These are phyloP conservation scores for Mrakia frigida DNA, from an alignment of 768 basidiomycete species.

Conservation along the genomic window DNA sequence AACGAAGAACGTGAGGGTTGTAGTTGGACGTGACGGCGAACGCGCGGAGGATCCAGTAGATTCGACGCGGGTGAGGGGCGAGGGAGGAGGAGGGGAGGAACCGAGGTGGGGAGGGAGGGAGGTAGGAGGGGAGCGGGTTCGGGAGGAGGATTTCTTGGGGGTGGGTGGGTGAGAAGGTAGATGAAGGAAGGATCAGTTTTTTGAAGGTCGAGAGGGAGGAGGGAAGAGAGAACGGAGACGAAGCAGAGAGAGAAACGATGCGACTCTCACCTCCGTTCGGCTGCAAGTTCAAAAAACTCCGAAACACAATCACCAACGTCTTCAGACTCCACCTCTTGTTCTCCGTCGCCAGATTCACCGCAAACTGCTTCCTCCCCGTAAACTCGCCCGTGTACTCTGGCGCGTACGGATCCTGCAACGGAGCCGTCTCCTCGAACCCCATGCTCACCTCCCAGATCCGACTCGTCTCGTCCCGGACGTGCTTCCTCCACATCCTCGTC, in stretches of 20 bases:
- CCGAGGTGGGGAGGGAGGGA: conserved; percentile 15
- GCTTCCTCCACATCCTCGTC: neutral
- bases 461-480: neutral
- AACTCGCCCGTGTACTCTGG: conserved; percentile 14
- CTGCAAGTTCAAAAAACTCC: conserved; percentile 19
- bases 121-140: conserved; percentile 15
- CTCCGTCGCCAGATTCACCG: conserved; percentile 27
- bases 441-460: conserved; percentile 22
- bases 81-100: neutral
- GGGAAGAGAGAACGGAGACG: neutral
- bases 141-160: neutral
- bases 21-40: conserved; percentile 13
- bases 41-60: conserved; percentile 24
- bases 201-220: neutral
- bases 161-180: neutral
- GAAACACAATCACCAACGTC: conserved; percentile 28
- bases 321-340: conserved; percentile 20
- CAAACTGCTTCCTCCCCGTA: conserved; percentile 17
- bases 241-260: too few relatives aligned
- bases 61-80: conserved; percentile 7
- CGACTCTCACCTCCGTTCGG: conserved; percentile 12
- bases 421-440: conserved; percentile 6
- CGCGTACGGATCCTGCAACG: conserved; percentile 19
- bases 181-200: neutral
- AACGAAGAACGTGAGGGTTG: conserved; percentile 18